Evolutionary conservation across 176 grass and related monocot genomes (phyloP).

Genomic region (Carex myosuroides): DNA sequence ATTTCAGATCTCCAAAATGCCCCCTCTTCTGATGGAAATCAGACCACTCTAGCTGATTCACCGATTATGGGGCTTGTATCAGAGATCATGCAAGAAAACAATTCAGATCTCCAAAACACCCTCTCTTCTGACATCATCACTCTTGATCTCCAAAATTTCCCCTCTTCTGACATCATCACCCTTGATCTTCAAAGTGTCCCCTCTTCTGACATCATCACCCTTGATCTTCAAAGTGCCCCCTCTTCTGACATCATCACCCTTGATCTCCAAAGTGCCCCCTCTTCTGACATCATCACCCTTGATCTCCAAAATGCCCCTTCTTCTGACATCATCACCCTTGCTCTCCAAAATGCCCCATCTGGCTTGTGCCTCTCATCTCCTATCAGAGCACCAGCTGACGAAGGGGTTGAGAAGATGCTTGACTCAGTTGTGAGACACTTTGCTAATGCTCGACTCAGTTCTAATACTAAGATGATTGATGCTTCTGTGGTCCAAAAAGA

Average conservation of each 20-base stretch:
- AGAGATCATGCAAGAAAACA: conserved; percentile 17
- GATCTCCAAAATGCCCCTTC: not conserved
- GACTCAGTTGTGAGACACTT: conserved; percentile 7
- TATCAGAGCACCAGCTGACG: conserved; percentile 10
- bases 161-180: not conserved
- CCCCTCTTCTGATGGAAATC: not conserved
- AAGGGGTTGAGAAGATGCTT: not conserved
- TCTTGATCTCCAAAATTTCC: not conserved
- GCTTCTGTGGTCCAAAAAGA: conserved; percentile 10
- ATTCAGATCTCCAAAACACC: conserved; percentile 7
- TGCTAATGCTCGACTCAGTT: not conserved
- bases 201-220: not conserved
- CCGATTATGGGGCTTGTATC: conserved; percentile 33
- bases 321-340: not conserved
- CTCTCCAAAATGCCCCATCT: conserved; percentile 2
- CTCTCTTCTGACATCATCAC: not conserved
- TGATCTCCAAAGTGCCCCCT: not conserved
- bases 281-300: not conserved
- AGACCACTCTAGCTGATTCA: conserved; percentile 22
- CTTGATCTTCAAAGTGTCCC: not conserved
- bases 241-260: not conserved
- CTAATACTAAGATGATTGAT: not conserved
- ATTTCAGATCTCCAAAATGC: not conserved
- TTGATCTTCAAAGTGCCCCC: not conserved
- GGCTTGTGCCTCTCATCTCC: conserved; percentile 20